Conservation (phyloP, 208 protist species). For the Leishmania tropica region DNA sequence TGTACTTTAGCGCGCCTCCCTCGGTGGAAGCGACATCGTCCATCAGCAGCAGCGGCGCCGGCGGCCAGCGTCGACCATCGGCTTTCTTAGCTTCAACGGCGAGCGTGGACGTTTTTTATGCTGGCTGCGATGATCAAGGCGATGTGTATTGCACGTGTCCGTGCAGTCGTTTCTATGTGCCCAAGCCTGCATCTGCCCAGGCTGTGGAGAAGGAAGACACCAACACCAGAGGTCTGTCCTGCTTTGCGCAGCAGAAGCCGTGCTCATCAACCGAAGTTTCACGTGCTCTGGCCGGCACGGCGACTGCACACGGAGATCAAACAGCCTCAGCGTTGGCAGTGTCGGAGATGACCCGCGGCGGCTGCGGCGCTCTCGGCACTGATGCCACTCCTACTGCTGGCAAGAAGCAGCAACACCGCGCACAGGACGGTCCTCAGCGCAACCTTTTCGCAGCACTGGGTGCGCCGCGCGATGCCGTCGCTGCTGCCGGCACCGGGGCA, state of each 20-base stretch:
- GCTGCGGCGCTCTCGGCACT: background rate
- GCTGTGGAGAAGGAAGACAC: no score
- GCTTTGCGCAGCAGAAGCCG: background rate
- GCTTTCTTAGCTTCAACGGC: background rate
- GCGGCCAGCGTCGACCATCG: background rate
- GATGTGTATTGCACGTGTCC: conserved; percentile 34
- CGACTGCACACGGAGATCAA: no score
- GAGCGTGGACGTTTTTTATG: conserved; percentile 20
- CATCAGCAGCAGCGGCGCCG: background rate
- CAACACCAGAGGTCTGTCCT: background rate
- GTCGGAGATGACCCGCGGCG: background rate
- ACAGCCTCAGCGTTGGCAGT: background rate
- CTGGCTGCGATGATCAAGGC: conserved; percentile 26
- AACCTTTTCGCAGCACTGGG: conserved; percentile 9
- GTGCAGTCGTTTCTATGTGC: conserved; percentile 19
- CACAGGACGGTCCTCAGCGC: background rate
- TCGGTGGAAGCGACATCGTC: background rate
- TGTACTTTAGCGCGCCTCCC: conserved; percentile 28
- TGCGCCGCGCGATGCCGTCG: conserved; percentile 7
- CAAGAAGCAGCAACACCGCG: background rate
- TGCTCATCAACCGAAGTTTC: background rate
- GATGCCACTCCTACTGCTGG: background rate
- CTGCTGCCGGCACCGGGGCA: background rate
- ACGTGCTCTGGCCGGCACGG: background rate
- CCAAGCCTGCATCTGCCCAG: background rate